Conservation (phyloP, 768 basidiomycete species). For the Tulasnella sp. region DNA sequence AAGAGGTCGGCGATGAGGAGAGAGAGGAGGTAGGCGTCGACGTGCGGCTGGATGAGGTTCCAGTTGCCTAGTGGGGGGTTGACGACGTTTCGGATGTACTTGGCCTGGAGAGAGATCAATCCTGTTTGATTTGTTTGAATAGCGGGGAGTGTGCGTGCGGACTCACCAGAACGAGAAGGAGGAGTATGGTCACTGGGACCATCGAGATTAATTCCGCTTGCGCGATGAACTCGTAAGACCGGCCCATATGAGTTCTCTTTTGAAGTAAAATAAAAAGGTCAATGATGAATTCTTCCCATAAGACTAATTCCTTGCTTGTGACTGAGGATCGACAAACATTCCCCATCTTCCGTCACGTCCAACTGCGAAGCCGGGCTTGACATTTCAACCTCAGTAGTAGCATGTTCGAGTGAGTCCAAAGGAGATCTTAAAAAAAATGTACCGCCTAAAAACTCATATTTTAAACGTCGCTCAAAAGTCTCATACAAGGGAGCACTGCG, state of each 20-base stretch:
- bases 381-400: neutral
- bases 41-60: too few species aligned
- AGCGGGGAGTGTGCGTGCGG: too few species aligned
- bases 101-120: too few species aligned
- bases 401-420: neutral
- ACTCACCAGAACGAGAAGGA: neutral
- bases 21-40: too few species aligned
- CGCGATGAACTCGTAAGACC: neutral
- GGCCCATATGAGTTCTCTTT: neutral
- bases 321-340: neutral
- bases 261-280: neutral
- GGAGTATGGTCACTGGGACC: neutral
- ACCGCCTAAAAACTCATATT: neutral
- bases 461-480: too few species aligned
- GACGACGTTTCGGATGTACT: too few species aligned
- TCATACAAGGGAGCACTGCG: neutral
- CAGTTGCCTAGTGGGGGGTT: too few species aligned
- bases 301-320: neutral
- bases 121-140: too few species aligned
- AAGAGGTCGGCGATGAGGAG: too few species aligned
- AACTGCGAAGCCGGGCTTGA: neutral
- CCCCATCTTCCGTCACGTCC: neutral
- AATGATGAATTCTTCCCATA: neutral
- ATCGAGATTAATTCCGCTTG: constrained; percentile 6
- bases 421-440: neutral